These are phyloP conservation scores for Pholiota conissans DNA, from an alignment of 768 basidiomycete species.

Conservation along the genomic window DNA sequence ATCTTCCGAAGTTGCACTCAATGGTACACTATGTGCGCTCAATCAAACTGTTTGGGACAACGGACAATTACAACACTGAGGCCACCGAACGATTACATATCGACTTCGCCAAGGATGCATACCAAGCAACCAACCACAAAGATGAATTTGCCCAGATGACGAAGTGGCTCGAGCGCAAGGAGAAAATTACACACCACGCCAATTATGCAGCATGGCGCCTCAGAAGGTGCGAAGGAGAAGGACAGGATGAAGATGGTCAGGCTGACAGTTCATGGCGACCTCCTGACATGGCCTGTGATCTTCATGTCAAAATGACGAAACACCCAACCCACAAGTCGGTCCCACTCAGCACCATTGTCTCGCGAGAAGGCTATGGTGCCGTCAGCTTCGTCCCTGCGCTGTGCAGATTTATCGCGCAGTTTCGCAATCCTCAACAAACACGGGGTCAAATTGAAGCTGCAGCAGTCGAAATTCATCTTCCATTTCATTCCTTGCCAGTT, in stretches of 20 bases:
- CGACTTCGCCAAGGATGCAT: slow-evolving; percentile 35
- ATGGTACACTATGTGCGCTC: slow-evolving; percentile 17
- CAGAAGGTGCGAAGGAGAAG: no score
- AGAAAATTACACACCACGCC: slow-evolving; percentile 22
- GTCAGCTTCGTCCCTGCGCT: not conserved
- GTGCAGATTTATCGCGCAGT: not conserved
- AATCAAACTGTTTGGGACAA: slow-evolving; percentile 28
- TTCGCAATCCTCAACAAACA: not conserved
- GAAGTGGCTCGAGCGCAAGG: slow-evolving; percentile 32
- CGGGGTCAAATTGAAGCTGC: not conserved
- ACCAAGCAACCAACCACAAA: slow-evolving; percentile 22
- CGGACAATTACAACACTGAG: slow-evolving; percentile 33
- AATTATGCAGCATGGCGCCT: not conserved
- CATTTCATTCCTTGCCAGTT: not conserved
- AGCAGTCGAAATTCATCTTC: not conserved
- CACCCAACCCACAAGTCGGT: not conserved
- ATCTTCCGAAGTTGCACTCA: slow-evolving; percentile 28
- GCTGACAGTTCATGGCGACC: not conserved
- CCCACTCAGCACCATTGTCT: not conserved
- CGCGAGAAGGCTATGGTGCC: not conserved
- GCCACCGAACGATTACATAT: slow-evolving; percentile 35
- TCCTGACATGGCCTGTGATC: not conserved
- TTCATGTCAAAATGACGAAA: not conserved
- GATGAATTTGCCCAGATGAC: slow-evolving; percentile 37
- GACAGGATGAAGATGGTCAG: not conserved